Conservation (phyloP, 768 basidiomycete species). For the Galerina sulciceps region DNA sequence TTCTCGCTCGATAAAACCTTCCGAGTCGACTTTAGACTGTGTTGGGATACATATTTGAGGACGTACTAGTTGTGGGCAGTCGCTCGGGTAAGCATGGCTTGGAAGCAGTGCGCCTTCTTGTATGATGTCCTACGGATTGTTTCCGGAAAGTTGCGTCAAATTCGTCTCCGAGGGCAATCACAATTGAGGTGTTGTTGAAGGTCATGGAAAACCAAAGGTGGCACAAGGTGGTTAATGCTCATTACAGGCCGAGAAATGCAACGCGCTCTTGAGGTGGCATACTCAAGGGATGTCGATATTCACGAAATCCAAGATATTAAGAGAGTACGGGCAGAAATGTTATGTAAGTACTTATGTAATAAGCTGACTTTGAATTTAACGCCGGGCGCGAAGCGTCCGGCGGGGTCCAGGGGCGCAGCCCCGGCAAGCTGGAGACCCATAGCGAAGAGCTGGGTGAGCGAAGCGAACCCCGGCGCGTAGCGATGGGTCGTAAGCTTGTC, state of each 20-base stretch:
- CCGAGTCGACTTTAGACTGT: background rate
- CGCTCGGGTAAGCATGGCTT: conserved; percentile 68
- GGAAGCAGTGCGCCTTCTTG: conserved; percentile 46
- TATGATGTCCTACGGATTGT: conserved; percentile 11
- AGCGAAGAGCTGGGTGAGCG: no score
- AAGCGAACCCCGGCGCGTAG: no score
- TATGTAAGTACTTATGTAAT: no score
- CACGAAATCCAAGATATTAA: no score
- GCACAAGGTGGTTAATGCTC: background rate
- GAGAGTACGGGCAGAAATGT: no score
- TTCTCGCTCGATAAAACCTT: conserved; percentile 76
- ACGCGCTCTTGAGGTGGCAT: no score
- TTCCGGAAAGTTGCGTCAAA: conserved; percentile 23
- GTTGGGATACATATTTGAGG: background rate
- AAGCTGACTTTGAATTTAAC: no score
- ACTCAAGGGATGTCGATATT: no score
- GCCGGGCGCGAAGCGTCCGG: no score
- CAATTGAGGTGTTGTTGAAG: conserved; percentile 58
- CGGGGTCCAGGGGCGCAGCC: no score
- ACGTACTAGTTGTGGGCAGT: conserved; percentile 68
- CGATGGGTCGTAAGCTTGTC: no score
- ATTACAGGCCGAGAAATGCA: background rate
- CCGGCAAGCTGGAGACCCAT: no score
- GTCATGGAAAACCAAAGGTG: conserved; percentile 28
- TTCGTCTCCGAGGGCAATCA: conserved; percentile 35